Evolutionary conservation across 768 basidiomycete species (phyloP), one percentile per base, ranked within the genome.

Genomic region (Termitomyces sp.): DNA sequence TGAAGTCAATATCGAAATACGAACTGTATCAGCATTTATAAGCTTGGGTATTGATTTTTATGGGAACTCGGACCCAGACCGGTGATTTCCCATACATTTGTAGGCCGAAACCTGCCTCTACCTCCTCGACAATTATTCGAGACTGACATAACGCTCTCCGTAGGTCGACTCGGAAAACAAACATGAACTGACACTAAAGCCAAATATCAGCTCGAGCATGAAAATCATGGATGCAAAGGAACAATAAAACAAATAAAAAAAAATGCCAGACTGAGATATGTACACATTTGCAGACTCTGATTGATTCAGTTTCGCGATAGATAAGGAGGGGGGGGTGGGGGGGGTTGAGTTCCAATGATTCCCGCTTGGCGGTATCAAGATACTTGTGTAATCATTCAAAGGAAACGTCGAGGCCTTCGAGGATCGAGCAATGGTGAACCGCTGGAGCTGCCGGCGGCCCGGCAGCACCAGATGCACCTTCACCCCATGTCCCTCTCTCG

Each of bases 401-500:
- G 15, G 25, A 51, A 59, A 38, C 57, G 57, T 4, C 46, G 56
- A 43, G 6, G 15, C 29, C 56, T 57, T 48, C 56, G 45, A 29
- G 53, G 53, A 15, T 40, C 53, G 17, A 57, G 5, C 4, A 31
- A 32, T 56, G 42, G 8, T 25, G 25, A 25, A 8, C 42, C 43
- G 5, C 25, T 48, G 15, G 37, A 38, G 25, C 45, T 48, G 56
- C 25, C 25, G 25, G 25, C 25, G 25, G 25, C 25, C 56, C 45
- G 5, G 45, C n/a, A 42, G 55, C 9, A 56, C 40, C 55, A 45
- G 55, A n/a, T 12, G 57, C 14, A 10, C 49, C 50, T 55, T 40
- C 52, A 29, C 37, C 4, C 62, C 54, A 53, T 57, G 43, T 17
- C 62, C 63, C 9, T 49, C 62, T 38, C 60, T 60, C 6, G 66